Evolutionary conservation across 106 monocot species (phyloP).

Genomic region (Acanthochlamys bracteata): DNA sequence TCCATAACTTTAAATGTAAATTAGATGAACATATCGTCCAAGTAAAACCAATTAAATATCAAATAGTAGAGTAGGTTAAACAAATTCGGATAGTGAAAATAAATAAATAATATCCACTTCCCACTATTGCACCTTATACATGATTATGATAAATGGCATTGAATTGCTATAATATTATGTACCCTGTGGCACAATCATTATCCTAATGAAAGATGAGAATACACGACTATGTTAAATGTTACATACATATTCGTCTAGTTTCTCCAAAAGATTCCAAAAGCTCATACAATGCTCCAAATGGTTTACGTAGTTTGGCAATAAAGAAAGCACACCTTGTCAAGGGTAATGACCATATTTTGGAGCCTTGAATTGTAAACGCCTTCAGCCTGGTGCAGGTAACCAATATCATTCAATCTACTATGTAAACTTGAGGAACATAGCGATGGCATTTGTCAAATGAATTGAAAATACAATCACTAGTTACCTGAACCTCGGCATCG

Average conservation of each 20-base stretch:
- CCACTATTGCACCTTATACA: neutral
- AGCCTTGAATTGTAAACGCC: conserved; percentile 90
- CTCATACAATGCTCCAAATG: too few species aligned
- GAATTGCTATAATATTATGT: too few species aligned
- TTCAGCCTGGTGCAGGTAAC: conserved; percentile 54
- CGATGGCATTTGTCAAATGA: neutral
- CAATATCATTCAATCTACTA: neutral
- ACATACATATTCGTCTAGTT: too few species aligned
- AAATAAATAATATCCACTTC: neutral
- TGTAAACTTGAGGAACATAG: neutral
- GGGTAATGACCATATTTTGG: conserved; percentile 79
- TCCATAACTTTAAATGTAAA: too few species aligned
- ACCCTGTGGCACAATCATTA: too few species aligned
- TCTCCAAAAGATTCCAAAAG: too few species aligned
- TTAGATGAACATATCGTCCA: too few species aligned
- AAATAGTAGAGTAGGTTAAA: too few species aligned
- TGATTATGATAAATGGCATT: neutral
- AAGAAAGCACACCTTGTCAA: conserved; percentile 68
- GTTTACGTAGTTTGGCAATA: neutral
- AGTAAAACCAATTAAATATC: too few species aligned
- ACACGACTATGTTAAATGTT: too few species aligned
- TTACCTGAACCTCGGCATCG: conserved; percentile 88
- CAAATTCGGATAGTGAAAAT: too few species aligned
- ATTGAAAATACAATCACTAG: neutral
- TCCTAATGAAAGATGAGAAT: too few species aligned